Conservation (phyloP, 768 basidiomycete genomes). For the Lactarius evosmus region DNA sequence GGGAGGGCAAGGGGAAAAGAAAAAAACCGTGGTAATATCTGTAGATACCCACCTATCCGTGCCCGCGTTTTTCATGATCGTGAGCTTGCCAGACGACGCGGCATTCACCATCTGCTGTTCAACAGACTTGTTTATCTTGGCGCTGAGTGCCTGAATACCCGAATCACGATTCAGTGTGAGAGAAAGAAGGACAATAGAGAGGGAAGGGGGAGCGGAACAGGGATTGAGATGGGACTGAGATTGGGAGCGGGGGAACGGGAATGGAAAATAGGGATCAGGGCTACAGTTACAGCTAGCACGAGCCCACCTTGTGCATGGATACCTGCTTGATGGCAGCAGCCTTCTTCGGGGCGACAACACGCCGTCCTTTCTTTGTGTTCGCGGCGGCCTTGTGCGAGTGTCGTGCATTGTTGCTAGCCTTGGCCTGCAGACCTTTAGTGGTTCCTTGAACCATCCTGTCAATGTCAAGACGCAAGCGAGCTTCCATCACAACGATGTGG, state of each 20-base stretch:
- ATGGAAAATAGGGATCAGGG: neutral
- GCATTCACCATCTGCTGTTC: conserved; percentile 89
- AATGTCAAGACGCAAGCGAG: neutral
- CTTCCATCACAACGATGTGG: conserved; percentile 17
- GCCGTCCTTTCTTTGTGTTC: conserved; percentile 74
- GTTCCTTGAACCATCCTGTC: conserved; percentile 76
- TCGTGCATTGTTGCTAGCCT: conserved; percentile 46
- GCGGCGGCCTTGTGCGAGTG: conserved; percentile 66
- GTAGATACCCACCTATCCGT: conserved; percentile 38
- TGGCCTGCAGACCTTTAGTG: conserved; percentile 70
- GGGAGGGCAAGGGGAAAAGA: neutral
- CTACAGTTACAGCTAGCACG: neutral
- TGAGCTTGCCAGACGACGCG: conserved; percentile 84
- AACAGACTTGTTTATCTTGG: conserved; percentile 90
- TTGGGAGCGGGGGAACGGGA: neutral
- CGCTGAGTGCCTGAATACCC: conserved; percentile 66
- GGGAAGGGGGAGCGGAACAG: neutral
- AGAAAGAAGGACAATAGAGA: neutral
- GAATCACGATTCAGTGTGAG: conserved; percentile 9
- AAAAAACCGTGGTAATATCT: neutral
- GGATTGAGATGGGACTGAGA: neutral
- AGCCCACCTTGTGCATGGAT: conserved; percentile 67
- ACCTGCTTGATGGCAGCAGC: conserved; percentile 66
- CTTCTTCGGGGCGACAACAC: conserved; percentile 81
- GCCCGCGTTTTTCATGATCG: conserved; percentile 79